Evolutionary conservation across 164 flowering plant species (phyloP), one percentile per base, ranked within the genome.

Genomic region (Hamamelis virginiana): DNA sequence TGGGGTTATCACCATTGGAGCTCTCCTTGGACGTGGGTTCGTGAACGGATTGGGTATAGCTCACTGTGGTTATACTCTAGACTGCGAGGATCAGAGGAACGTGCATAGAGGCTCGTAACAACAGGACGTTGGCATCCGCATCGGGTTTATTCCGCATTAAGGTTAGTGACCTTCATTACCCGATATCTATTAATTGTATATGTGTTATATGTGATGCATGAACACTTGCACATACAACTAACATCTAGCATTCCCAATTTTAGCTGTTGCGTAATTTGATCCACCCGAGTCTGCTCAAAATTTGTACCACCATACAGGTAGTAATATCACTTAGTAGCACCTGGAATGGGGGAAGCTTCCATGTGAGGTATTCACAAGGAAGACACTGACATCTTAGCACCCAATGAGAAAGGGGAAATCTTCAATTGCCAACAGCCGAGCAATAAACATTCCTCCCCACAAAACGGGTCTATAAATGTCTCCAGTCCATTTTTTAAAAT

Each of bases 201-300:
- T n/a, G n/a, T n/a, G n/a, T n/a, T n/a, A n/a, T n/a, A n/a, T n/a
- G n/a, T n/a, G n/a, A n/a, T n/a, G n/a, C n/a, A n/a, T n/a, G n/a
- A n/a, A n/a, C n/a, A n/a, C n/a, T n/a, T n/a, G n/a, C n/a, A n/a
- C n/a, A n/a, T n/a, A n/a, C n/a, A n/a, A n/a, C n/a, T n/a, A n/a
- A n/a, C n/a, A n/a, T 80, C 84, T 62, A 69, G 52, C 27, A 28
- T 58, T 76, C 88, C 89, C 0, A 78, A 75, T 64, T 84, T 81
- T 69, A 96, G 82, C 72, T 78, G 93, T 67, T 78, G 77, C 22
- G 87, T 73, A 43, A 96, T 93, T 86, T 93, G 99, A 71, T 90
- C 89, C 73, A 91, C 80, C 74, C 99, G 89, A 86, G 92, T 88
- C 99, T 96, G 97, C 86, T 81, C 92, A 91, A 89, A 94, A 86